Conservation (phyloP, 768 basidiomycete species). For the Mycena chlorophos region DNA sequence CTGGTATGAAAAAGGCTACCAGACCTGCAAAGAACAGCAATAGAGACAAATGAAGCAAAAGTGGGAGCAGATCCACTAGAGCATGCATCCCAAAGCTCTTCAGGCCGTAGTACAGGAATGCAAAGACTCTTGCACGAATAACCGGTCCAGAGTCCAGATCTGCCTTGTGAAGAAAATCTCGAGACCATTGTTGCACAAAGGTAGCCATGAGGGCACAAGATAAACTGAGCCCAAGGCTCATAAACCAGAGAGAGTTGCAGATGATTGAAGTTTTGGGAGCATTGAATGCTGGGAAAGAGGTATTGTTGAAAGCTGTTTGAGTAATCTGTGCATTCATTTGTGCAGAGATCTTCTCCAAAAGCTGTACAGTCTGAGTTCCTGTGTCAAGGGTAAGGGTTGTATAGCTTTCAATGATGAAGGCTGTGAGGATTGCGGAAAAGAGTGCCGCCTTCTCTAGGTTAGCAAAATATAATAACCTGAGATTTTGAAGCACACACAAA, state of each 20-base stretch:
- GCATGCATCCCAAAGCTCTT: slow-evolving; percentile 8
- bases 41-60: slow-evolving; percentile 20
- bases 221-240: slow-evolving; percentile 7
- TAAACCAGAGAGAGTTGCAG: slow-evolving; percentile 12
- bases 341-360: slow-evolving; percentile 1
- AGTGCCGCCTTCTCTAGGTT: slow-evolving; percentile 21
- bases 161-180: slow-evolving; percentile 4
- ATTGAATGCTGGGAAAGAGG: neutral
- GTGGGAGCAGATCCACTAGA: slow-evolving; percentile 12
- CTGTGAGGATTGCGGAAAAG: slow-evolving; percentile 27
- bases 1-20: slow-evolving; percentile 13
- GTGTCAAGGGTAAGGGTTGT: slow-evolving; percentile 20
- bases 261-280: neutral
- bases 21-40: slow-evolving; percentile 19
- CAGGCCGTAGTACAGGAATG: slow-evolving; percentile 11
- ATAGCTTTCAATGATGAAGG: slow-evolving; percentile 29
- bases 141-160: slow-evolving; percentile 2
- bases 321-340: slow-evolving; percentile 1
- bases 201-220: slow-evolving; percentile 9
- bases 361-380: slow-evolving; percentile 10
- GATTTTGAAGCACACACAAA: slow-evolving; percentile 4
- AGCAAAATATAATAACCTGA: neutral
- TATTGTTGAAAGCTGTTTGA: neutral
- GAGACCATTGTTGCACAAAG: slow-evolving; percentile 8
- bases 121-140: slow-evolving; percentile 7